Percentiles rank a stretch among this genome's conserved stretches.
Conservation (phyloP, 805 yeast species). For the Zygotorulaspora sp. region DNA sequence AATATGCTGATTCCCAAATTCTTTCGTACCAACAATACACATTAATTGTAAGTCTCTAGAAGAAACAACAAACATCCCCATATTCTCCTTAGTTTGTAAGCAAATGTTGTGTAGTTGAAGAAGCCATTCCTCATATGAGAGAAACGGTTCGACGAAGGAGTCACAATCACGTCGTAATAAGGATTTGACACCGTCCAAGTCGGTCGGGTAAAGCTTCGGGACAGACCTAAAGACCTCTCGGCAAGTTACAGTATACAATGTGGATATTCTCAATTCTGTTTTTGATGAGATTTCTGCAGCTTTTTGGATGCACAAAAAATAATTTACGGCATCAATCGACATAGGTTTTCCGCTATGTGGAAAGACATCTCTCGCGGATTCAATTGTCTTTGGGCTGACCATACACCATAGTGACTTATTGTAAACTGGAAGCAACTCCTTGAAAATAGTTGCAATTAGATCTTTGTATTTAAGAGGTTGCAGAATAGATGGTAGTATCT, state of each 20-base stretch:
- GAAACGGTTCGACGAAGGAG: constrained; percentile 10
- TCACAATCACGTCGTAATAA: constrained; percentile 9
- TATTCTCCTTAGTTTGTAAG: constrained; percentile 2
- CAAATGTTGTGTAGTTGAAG: constrained; percentile 13
- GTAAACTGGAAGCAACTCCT: constrained; percentile 18
- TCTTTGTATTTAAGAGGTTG: constrained; percentile 15
- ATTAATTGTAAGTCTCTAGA: constrained; percentile 11
- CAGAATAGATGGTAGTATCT: constrained; percentile 15
- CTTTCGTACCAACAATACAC: constrained; percentile 17
- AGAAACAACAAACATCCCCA: constrained; percentile 18
- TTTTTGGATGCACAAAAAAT: constrained; percentile 14
- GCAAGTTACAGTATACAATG: constrained; percentile 8
- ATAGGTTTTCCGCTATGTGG: constrained; percentile 18
- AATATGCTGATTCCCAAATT: constrained; percentile 4
- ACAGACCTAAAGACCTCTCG: constrained; percentile 11
- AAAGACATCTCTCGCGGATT: constrained; percentile 6
- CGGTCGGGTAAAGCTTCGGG: constrained; percentile 13
- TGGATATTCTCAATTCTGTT: constrained; percentile 9
- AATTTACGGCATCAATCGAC: constrained; percentile 9
- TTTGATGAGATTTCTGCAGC: constrained; percentile 9
- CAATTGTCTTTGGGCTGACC: constrained; percentile 9
- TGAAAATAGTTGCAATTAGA: constrained; percentile 16
- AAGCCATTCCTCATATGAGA: constrained; percentile 13
- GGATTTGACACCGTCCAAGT: constrained; percentile 4
- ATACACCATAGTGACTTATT: constrained; percentile 16